Conservation (phyloP, 2,329 filamentous ascomycete genomes). For the Penicillium nordicum region DNA sequence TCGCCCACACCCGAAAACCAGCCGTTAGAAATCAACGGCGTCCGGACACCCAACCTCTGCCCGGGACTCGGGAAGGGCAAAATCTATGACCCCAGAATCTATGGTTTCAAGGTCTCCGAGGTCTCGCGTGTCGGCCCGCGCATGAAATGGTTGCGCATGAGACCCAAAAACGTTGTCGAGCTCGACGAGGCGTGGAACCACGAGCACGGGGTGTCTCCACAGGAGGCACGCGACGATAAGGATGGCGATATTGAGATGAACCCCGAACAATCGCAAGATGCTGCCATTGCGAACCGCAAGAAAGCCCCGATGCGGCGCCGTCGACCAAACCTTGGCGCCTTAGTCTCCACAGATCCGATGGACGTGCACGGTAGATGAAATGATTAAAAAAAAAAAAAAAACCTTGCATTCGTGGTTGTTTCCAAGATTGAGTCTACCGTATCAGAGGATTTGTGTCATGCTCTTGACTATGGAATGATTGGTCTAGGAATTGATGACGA, state of each 20-base stretch:
- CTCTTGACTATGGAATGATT: conserved; percentile 13
- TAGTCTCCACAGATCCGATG: conserved; percentile 30
- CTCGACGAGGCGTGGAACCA: conserved; percentile 66
- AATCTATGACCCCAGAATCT: conserved; percentile 94
- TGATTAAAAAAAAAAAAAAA: background rate
- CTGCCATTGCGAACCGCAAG: conserved; percentile 41
- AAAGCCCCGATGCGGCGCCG: conserved; percentile 44
- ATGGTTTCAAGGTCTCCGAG: conserved; percentile 93
- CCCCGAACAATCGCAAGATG: conserved; percentile 32
- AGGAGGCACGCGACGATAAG: conserved; percentile 25
- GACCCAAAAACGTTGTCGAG: conserved; percentile 74
- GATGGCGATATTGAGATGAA: conserved; percentile 42
- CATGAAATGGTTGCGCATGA: conserved; percentile 93
- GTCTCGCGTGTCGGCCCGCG: conserved; percentile 82
- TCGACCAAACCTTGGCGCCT: conserved; percentile 24
- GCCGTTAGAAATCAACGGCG: conserved; percentile 70
- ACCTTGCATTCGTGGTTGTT: background rate
- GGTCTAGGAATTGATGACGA: conserved; percentile 5
- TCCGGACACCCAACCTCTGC: conserved; percentile 80
- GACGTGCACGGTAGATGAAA: conserved; percentile 31
- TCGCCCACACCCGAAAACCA: conserved; percentile 43
- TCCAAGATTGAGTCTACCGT: background rate
- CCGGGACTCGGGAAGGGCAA: conserved; percentile 77
- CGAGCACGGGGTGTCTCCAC: conserved; percentile 23
- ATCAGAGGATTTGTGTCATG: background rate